Conservation (phyloP, 1,284 basidiomycete species). For the Pulchroboletus neoregius region DNA sequence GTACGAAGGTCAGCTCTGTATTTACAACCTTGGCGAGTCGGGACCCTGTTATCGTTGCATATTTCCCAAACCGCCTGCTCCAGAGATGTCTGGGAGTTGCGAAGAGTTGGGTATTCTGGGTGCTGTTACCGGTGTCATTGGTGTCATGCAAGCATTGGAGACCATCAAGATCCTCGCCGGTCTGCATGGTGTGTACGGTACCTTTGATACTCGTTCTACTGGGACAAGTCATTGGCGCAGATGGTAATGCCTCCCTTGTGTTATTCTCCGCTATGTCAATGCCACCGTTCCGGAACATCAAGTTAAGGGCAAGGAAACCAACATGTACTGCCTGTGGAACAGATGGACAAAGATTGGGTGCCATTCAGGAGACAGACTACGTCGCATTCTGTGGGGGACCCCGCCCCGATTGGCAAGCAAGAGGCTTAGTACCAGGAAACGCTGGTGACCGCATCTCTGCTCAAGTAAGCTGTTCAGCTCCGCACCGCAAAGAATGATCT, state of each 20-base stretch:
- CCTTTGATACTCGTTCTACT: background rate
- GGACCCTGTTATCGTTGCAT: constrained; percentile 96
- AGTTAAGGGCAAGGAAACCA: constrained; percentile 63
- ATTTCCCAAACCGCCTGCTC: constrained; percentile 74
- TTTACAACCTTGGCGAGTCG: constrained; percentile 63
- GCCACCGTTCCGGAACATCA: constrained; percentile 80
- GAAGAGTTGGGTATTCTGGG: constrained; percentile 92
- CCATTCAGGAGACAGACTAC: constrained; percentile 62
- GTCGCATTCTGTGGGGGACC: constrained; percentile 74
- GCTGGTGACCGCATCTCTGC: constrained; percentile 44
- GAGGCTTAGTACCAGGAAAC: constrained; percentile 43
- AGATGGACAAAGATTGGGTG: constrained; percentile 40
- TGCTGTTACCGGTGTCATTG: constrained; percentile 86
- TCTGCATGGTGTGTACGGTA: constrained; percentile 53
- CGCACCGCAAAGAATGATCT: background rate
- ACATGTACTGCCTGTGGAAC: constrained; percentile 62
- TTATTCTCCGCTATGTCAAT: constrained; percentile 69
- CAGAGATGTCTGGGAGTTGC: constrained; percentile 69
- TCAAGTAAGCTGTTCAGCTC: constrained; percentile 37
- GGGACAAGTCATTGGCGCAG: constrained; percentile 33
- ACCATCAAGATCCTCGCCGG: constrained; percentile 80
- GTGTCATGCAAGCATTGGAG: constrained; percentile 88
- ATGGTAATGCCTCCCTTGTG: constrained; percentile 58
- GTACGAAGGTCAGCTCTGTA: constrained; percentile 86
- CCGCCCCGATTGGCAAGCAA: constrained; percentile 57